A percentile compares a stretch with the other conserved stretches of the same genome.
phyloP scores from a whole-genome alignment of 2,329 filamentous ascomycete genomes.

The Sporothrix mexicana region DNA sequence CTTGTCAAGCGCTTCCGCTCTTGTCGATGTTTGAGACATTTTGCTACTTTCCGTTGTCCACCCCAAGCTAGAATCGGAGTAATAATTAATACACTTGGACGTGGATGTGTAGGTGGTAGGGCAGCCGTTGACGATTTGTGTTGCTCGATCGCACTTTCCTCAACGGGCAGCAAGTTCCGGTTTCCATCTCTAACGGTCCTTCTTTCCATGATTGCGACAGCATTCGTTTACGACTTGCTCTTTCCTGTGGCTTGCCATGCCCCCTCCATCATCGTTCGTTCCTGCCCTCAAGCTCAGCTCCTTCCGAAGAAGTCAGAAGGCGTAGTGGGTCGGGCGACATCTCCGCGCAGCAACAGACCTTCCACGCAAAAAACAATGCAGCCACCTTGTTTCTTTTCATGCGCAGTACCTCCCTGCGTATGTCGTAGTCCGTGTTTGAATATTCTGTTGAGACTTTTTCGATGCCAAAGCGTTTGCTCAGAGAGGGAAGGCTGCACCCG shows the following conservation, averaged over 20 bases:
- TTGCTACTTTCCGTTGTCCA: neutral
- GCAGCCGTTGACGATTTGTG: neutral
- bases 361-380: neutral
- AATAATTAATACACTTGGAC: neutral
- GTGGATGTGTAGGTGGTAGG: neutral
- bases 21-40: neutral
- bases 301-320: neutral
- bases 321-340: neutral
- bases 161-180: neutral
- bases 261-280: neutral
- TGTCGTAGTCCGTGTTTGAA: neutral
- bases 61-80: neutral
- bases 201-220: too few relatives aligned
- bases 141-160: neutral
- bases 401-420: too few relatives aligned
- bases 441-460: neutral
- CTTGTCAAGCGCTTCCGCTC: neutral
- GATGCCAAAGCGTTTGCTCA: slow-evolving; percentile 13
- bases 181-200: neutral
- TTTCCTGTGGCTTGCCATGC: neutral
- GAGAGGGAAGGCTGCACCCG: neutral
- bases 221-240: neutral
- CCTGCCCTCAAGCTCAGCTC: neutral
- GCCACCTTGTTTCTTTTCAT: neutral
- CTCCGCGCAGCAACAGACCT: neutral